Evolutionary conservation across 1,284 basidiomycete species (phyloP).

Genomic region (Cutaneotrichosporon sp.): DNA sequence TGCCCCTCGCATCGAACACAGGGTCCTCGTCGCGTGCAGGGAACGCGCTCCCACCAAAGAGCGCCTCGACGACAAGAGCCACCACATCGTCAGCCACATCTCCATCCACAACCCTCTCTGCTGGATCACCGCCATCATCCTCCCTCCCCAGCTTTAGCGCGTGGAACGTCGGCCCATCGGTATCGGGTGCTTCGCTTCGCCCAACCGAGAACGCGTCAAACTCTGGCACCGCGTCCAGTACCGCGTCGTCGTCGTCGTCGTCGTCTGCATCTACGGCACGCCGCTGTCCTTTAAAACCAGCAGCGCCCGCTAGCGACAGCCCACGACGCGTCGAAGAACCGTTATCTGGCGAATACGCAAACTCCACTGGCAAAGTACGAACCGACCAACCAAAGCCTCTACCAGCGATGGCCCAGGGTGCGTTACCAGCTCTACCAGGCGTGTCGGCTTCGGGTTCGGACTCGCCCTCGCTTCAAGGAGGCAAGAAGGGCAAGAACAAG

Average conservation of each 20-base stretch:
- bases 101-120: not conserved
- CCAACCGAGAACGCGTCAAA: not conserved
- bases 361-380: not conserved
- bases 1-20: not conserved
- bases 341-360: not conserved
- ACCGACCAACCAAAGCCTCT: constrained; percentile 1
- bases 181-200: not conserved
- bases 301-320: not conserved
- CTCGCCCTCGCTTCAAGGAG: not conserved
- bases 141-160: not conserved
- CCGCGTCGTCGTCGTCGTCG: not conserved
- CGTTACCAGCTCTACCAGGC: constrained; percentile 7
- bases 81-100: not conserved
- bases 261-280: not conserved
- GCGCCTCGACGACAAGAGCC: not conserved
- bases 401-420: constrained; percentile 13
- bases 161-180: constrained; percentile 1
- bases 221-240: not conserved
- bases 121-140: not conserved
- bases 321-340: not conserved
- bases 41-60: not conserved
- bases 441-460: not conserved
- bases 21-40: not conserved
- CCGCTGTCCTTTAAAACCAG: not conserved
- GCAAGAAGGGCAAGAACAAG: constrained; percentile 3